Base-by-base conservation (phyloP, 2,329 filamentous ascomycete species). In the Calonectria fujianensis region DNA sequence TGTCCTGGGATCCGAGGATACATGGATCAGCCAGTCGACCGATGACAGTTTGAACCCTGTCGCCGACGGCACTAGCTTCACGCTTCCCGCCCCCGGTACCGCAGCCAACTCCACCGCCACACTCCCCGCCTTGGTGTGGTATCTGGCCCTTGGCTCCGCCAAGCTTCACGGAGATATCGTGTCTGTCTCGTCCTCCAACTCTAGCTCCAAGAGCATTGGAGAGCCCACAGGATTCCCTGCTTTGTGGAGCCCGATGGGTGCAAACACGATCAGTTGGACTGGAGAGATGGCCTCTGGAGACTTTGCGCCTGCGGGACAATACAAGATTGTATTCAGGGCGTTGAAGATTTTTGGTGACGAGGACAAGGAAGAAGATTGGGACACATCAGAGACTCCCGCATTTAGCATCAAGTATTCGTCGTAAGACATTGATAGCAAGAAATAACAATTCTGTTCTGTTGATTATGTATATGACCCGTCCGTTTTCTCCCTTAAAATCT, bases 311-410 rank as follows among this genome's bases (percentile, higher is more conserved):
- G 83, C 85, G 0, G 90, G 90, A 18, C 78, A 80, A 29, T 91
- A 92, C 82, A 88, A 87, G 80, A 83, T 91, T 65, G 83, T 84
- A 0, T 83, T 90, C 39, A 85, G 86, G 69, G 87, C 89, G 3
- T 80, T 91, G 75, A 86, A 86, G 73, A 86, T 91, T 74, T 90
- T 89, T 78, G 90, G 90, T 6, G 85, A 91, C 70, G 81, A 83
- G 41, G 80, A 83, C 13, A 83, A 87, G 72, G 74, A 83, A 2
- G 82, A 80, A 7, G 88, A 91, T 61, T 91, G 89, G 82, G 89
- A 91, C 31, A 79, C 83, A 1, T 80, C 81, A 29, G 84, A 87
- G 77, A 85, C 88, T 14, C 79, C 81, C 0, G 72, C 83, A 1
- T 89, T 91, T 73, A 79, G 80, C 24, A 86, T 91, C 63, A 79